These are phyloP conservation scores for Scheffersomyces lignicola DNA, from an alignment of 1,139 yeast genomes.

Conservation along the genomic window DNA sequence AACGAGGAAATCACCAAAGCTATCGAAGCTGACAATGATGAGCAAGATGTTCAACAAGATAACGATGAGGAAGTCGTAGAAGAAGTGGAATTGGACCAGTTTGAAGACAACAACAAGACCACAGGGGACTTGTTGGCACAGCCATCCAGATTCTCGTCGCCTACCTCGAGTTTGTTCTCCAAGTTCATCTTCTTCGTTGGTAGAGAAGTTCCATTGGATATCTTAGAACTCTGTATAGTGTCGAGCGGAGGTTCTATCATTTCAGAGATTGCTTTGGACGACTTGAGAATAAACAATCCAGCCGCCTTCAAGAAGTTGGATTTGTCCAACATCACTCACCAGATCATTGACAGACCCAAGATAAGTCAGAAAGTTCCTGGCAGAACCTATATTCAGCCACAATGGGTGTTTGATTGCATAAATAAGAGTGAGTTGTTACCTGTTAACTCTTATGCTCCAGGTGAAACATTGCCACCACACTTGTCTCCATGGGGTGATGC, in stretches of 20 bases:
- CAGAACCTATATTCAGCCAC: conserved; percentile 94
- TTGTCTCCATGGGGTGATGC: conserved; percentile 99
- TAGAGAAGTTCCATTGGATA: conserved; percentile 93
- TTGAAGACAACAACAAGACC: conserved; percentile 60
- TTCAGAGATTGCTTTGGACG: conserved; percentile 87
- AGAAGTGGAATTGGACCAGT: conserved; percentile 60
- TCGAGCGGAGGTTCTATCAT: conserved; percentile 87
- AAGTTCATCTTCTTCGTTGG: conserved; percentile 83
- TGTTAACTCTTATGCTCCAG: conserved; percentile 84
- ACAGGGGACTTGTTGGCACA: conserved; percentile 79
- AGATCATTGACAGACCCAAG: conserved; percentile 90
- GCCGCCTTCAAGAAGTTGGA: conserved; percentile 50
- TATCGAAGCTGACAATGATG: conserved; percentile 46
- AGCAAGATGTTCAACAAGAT: conserved; percentile 36
- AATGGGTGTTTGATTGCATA: conserved; percentile 93
- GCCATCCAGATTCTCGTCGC: conserved; percentile 65
- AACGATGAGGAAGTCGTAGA: conserved; percentile 46
- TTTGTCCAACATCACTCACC: conserved; percentile 79
- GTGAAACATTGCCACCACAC: conserved; percentile 95
- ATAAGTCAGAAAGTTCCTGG: conserved; percentile 78
- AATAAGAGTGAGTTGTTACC: conserved; percentile 75
- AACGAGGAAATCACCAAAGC: conserved; percentile 50
- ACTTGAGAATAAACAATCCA: conserved; percentile 48
- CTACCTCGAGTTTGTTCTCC: conserved; percentile 65
- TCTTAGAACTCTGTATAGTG: conserved; percentile 82